Evolutionary conservation across 148 eudicot species (phyloP).

Genomic region (Polygonum aviculare): DNA sequence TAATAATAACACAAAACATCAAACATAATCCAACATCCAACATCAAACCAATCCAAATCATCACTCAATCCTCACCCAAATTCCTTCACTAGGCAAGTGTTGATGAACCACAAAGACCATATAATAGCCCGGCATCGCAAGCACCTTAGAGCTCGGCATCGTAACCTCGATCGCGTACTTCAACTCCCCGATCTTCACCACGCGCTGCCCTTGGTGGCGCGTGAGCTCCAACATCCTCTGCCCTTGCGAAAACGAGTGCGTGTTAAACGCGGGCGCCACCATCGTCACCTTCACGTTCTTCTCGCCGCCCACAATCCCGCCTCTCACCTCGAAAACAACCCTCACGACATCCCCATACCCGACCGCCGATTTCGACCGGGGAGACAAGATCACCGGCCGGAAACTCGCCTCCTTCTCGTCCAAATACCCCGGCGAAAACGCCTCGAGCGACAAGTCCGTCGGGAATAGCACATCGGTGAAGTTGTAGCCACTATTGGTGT

Average conservation of each 20-base stretch:
- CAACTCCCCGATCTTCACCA: not conserved
- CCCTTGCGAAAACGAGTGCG: slow-evolving; percentile 71
- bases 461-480: slow-evolving; percentile 48
- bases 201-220: not conserved
- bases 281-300: slow-evolving; percentile 36
- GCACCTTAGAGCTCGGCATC: slow-evolving; percentile 9
- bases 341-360: slow-evolving; percentile 17
- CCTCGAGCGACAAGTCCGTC: slow-evolving; percentile 57
- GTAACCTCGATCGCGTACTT: slow-evolving; percentile 3
- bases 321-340: slow-evolving; percentile 24
- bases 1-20: not conserved
- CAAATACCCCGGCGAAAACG: slow-evolving; percentile 58
- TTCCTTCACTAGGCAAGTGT: slow-evolving; percentile 33
- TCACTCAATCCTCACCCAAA: slow-evolving; percentile 48
- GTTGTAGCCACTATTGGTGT: slow-evolving; percentile 45
- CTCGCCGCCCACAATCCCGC: slow-evolving; percentile 9
- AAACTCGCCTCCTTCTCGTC: slow-evolving; percentile 8
- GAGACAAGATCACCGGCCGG: slow-evolving; percentile 38
- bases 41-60: not conserved
- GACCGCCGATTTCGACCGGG: slow-evolving; percentile 19
- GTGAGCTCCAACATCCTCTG: slow-evolving; percentile 47
- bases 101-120: slow-evolving; percentile 25
- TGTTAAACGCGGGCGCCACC: slow-evolving; percentile 58
- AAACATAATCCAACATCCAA: not conserved
- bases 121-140: slow-evolving; percentile 25